Base-by-base conservation (phyloP, 2,329 filamentous ascomycete genomes). In the Cladophialophora psammophila region DNA sequence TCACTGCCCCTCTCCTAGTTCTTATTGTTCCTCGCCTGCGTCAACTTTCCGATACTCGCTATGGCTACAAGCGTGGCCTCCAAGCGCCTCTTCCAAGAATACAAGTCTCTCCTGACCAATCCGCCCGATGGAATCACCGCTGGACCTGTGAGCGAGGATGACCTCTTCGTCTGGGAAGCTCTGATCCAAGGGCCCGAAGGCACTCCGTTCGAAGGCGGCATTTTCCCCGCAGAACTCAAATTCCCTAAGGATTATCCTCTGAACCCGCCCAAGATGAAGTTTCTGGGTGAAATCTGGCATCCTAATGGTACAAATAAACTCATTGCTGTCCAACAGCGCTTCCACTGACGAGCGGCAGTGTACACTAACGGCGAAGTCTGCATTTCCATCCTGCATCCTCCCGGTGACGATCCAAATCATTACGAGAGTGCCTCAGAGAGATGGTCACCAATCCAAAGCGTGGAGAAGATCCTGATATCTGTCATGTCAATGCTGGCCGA, bases 401-500 rank as follows among this genome's bases (percentile, higher is more conserved):
- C 94, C 2, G 94, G 95, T 75, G 94, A 98, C 81, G 94, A 98
- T 80, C 95, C 95, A 63, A 97, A 97, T 82, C 94, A 97, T 83
- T 98, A 98, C 85, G 94, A 98, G 80, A 92, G 94, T 74, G 94
- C 95, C 7, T 93, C 91, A 1, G 95, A 98, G 83, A 90, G 94
- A 70, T 98, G 94, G 94, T 94, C 91, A 34, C 94, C 94, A 12
- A 97, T 98, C 70, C 95, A 98, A 82, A 95, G 91, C 67, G 94
- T 97, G 72, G 95, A 98, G 82, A 98, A 97, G 84, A 98, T 98
- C 73, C 84, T 98, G 73, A 93, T 98, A 65, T 93, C 90, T 56
- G 94, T 98, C 68, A 98, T 98, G 91, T 97, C 93, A 80, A 98
- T 98, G 94, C 87, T 98, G 54, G 94, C 94, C 0, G 94, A 97